Evolutionary conservation across 2,329 filamentous ascomycete species (phyloP).

Genomic region (Cladosporium oxysporum): DNA sequence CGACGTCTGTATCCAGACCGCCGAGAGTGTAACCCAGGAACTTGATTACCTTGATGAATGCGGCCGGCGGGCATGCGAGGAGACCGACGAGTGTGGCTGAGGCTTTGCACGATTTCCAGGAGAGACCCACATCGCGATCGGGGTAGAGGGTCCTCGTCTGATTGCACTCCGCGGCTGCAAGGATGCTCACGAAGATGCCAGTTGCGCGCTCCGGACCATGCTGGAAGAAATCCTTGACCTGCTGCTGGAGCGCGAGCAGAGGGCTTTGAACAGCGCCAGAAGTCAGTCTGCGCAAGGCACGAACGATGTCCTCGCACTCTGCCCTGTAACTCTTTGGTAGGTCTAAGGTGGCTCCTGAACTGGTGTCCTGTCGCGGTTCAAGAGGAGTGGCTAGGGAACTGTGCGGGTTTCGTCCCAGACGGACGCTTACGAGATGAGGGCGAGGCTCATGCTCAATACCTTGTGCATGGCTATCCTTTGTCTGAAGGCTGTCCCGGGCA

Average conservation of each 20-base stretch:
- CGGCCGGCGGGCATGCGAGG: background rate
- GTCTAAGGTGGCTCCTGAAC: background rate
- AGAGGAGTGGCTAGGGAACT: too few relatives aligned
- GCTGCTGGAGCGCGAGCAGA: background rate
- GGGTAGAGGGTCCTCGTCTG: background rate
- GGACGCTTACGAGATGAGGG: too few relatives aligned
- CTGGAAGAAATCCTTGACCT: background rate
- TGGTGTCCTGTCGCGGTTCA: background rate
- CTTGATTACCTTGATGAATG: background rate
- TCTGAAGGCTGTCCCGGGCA: too few relatives aligned
- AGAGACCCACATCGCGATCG: background rate
- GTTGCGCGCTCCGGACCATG: background rate
- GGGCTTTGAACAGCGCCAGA: background rate
- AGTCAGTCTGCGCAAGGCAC: background rate
- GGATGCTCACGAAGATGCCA: background rate
- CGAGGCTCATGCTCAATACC: too few relatives aligned
- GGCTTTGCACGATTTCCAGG: background rate
- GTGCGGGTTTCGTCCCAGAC: too few relatives aligned
- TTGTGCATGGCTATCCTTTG: too few relatives aligned
- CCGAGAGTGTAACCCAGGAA: background rate
- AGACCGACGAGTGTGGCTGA: background rate
- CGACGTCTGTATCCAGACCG: background rate
- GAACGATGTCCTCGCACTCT: background rate
- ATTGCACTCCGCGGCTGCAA: background rate
- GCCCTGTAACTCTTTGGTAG: background rate